phyloP scores from a whole-genome alignment of 2,329 filamentous ascomycete species.

The Diplodia corticola region DNA sequence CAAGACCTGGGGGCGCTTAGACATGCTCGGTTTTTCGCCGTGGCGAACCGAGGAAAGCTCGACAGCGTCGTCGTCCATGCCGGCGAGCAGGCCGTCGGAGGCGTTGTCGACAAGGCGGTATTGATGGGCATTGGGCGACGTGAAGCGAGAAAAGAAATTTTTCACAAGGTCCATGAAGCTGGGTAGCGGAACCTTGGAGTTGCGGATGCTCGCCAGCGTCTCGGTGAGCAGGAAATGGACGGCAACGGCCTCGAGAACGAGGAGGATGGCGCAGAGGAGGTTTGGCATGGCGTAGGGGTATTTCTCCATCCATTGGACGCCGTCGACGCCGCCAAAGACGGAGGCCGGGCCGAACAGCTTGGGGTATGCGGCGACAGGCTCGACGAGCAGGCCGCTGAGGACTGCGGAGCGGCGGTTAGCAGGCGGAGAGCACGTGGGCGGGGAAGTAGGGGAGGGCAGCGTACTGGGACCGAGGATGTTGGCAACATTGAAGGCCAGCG shows the following conservation, averaged over 20 bases:
- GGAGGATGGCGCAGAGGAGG: conserved; percentile 59
- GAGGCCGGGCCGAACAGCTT: conserved; percentile 58
- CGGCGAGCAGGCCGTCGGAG: conserved; percentile 27
- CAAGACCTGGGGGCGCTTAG: conserved; percentile 44
- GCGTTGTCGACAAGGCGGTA: conserved; percentile 21
- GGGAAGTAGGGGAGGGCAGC: not conserved
- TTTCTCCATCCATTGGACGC: conserved; percentile 60
- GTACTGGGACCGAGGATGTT: conserved; percentile 42
- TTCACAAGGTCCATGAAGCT: conserved; percentile 5
- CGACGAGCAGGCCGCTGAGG: conserved; percentile 63
- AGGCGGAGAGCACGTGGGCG: not conserved
- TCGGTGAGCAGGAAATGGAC: conserved; percentile 64
- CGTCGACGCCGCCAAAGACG: conserved; percentile 53
- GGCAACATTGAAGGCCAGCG: conserved; percentile 45
- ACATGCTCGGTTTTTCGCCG: conserved; percentile 31
- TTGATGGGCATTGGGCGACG: not conserved
- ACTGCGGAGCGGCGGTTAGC: conserved; percentile 40
- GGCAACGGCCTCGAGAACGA: conserved; percentile 54
- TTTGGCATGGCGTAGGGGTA: conserved; percentile 67
- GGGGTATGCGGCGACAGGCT: conserved; percentile 59
- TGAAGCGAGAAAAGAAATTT: conserved; percentile 18
- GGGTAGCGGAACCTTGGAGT: not conserved
- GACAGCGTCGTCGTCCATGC: conserved; percentile 32
- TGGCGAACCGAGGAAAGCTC: conserved; percentile 36
- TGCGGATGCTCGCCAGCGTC: conserved; percentile 34